Evolutionary conservation across 2,329 filamentous ascomycete genomes (phyloP).

Genomic region (Botrytis aclada): DNA sequence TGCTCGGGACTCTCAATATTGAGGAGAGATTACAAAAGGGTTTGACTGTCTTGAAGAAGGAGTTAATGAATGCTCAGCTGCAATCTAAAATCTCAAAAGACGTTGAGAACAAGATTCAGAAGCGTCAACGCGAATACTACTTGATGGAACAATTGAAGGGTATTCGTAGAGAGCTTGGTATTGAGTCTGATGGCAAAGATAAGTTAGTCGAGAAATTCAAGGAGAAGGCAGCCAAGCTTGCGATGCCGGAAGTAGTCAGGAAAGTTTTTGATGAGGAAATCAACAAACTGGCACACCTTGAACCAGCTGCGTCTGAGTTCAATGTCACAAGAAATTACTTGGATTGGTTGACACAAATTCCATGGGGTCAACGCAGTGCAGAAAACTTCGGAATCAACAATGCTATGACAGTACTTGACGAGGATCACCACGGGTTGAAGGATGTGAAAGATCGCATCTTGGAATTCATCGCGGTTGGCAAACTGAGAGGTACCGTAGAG

Average conservation of each 20-base stretch:
- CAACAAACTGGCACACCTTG: slow-evolving; percentile 92
- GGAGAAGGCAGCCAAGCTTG: slow-evolving; percentile 87
- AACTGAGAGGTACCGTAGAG: slow-evolving; percentile 93
- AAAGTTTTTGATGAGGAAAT: slow-evolving; percentile 98
- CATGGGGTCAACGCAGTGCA: slow-evolving; percentile 91
- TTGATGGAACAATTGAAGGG: slow-evolving; percentile 99
- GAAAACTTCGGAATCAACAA: slow-evolving; percentile 97
- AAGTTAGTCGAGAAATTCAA: slow-evolving; percentile 97
- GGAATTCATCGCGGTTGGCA: slow-evolving; percentile 97
- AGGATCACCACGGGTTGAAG: slow-evolving; percentile 94
- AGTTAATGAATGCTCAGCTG: slow-evolving; percentile 95
- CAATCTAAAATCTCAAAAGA: slow-evolving; percentile 98
- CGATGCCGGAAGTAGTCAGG: slow-evolving; percentile 94
- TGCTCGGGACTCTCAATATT: slow-evolving; percentile 83
- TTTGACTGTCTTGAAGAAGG: slow-evolving; percentile 90
- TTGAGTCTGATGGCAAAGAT: slow-evolving; percentile 97
- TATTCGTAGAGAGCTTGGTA: slow-evolving; percentile 89
- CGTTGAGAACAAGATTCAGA: slow-evolving; percentile 95
- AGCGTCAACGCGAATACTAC: slow-evolving; percentile 97
- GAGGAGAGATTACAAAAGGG: slow-evolving; percentile 92
- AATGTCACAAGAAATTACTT: slow-evolving; percentile 98
- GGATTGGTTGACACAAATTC: slow-evolving; percentile 97
- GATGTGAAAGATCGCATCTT: slow-evolving; percentile 98
- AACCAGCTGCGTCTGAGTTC: slow-evolving; percentile 94
- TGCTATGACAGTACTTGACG: slow-evolving; percentile 84